Evolutionary conservation across 2,329 filamentous ascomycete species (phyloP).

Genomic region (Sordariomycetes sp.): DNA sequence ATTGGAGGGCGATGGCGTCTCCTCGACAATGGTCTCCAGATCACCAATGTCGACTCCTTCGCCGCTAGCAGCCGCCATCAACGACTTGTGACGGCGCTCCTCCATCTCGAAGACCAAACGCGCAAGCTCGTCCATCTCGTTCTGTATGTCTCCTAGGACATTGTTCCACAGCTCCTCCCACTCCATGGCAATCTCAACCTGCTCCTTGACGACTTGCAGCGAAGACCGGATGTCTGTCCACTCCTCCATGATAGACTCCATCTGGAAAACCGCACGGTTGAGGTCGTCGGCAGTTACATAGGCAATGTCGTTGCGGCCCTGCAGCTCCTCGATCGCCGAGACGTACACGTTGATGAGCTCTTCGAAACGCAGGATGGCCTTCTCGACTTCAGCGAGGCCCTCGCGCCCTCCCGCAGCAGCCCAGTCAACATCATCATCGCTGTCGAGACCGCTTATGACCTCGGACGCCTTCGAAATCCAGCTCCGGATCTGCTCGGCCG

Average conservation of each 20-base stretch:
- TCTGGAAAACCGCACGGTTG: conserved; percentile 67
- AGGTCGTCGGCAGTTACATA: conserved; percentile 62
- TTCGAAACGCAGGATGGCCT: conserved; percentile 74
- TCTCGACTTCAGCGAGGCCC: conserved; percentile 62
- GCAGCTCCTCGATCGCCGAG: conserved; percentile 83
- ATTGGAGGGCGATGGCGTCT: conserved; percentile 51
- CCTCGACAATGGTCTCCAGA: conserved; percentile 86
- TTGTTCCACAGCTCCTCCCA: conserved; percentile 97
- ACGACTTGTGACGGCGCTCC: conserved; percentile 76
- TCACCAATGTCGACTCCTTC: conserved; percentile 73
- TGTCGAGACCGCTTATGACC: conserved; percentile 79
- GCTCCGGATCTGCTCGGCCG: conserved; percentile 82
- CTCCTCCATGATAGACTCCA: conserved; percentile 75
- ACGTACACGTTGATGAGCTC: conserved; percentile 87
- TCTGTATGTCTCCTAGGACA: conserved; percentile 85
- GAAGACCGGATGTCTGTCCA: conserved; percentile 76
- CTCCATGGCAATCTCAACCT: conserved; percentile 96
- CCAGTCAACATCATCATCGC: conserved; percentile 97
- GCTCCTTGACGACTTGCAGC: conserved; percentile 69
- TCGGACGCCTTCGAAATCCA: conserved; percentile 93
- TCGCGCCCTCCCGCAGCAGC: conserved; percentile 78
- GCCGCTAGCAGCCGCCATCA: conserved; percentile 50
- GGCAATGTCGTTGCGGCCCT: conserved; percentile 65
- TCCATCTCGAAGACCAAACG: conserved; percentile 95
- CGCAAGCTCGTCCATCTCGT: conserved; percentile 70